Evolutionary conservation across 257 asterid genomes (phyloP).

Genomic region (Cinchona pubescens): DNA sequence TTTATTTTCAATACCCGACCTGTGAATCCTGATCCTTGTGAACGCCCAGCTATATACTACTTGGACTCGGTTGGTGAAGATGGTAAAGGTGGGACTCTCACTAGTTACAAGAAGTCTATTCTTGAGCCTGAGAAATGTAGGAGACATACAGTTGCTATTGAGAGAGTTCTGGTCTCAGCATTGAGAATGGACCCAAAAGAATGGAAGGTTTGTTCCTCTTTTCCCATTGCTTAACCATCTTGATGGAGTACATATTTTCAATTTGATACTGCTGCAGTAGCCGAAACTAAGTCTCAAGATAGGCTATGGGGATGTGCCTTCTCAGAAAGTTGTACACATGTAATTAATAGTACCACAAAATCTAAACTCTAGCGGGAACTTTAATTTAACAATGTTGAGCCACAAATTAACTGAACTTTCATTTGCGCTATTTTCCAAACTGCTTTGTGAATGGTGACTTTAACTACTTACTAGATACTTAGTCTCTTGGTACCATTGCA

Average conservation of each 20-base stretch:
- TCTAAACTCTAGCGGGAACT: not conserved
- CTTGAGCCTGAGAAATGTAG: constrained; percentile 25
- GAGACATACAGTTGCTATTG: constrained; percentile 32
- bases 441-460: not conserved
- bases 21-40: constrained; percentile 50
- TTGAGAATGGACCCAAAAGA: constrained; percentile 49
- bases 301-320: not conserved
- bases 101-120: constrained; percentile 43
- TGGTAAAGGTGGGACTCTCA: constrained; percentile 27
- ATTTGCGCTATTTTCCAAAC: not conserved
- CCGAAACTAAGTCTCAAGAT: not conserved
- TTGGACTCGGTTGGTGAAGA: constrained; percentile 34
- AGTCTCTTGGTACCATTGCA: not conserved
- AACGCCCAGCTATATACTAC: constrained; percentile 49
- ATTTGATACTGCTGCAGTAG: not conserved
- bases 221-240: not conserved
- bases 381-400: not conserved
- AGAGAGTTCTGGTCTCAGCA: constrained; percentile 48
- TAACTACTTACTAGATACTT: not conserved
- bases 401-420: not conserved
- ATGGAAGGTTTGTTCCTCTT: constrained; percentile 49
- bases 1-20: constrained; percentile 82
- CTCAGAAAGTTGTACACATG: not conserved
- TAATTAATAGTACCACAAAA: not conserved
- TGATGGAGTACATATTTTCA: no score